Evolutionary conservation across 1,284 basidiomycete species (phyloP), one percentile per base, ranked within the genome.

Genomic region (Schizopora paradoxa): DNA sequence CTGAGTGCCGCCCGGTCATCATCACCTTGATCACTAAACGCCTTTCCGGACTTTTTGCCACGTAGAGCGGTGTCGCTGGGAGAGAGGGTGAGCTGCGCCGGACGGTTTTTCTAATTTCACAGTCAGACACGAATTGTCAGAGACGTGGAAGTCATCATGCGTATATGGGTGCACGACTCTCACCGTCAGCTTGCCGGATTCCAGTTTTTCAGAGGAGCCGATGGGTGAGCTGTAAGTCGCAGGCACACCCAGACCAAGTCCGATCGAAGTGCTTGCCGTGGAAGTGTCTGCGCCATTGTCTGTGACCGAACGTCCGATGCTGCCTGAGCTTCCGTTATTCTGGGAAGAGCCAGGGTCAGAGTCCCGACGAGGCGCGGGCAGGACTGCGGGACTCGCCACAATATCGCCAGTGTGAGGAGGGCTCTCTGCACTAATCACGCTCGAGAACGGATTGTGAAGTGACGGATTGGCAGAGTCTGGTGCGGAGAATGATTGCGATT

Each of bases 1-100:
- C 83, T 87, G 61, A 82, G 62, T 34, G 72, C 76, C 13, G 65
- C 76, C 18, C 74, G 67, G 4, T 86, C 82, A 32, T 77, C 76
- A n/a, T n/a, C n/a, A n/a, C n/a, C n/a, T n/a, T n/a, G n/a, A n/a
- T n/a, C n/a, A n/a, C n/a, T n/a, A n/a, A n/a, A n/a, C n/a, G n/a
- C n/a, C n/a, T n/a, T n/a, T n/a, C n/a, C 2, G 74, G 72, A 2
- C 49, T 60, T 6, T 61, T 69, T 19, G 51, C 36, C 11, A 51
- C 60, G 54, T 7, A 84, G 61, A 2, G 73, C 73, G 19, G 72
- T 65, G 48, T 85, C 82, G 47, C 79, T 82, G 1, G 80, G 76
- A 1, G 81, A 82, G 22, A 79, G 59, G 10, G 65, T 62, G 43
- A 83, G 58, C 7, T 77, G 72, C 0, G 64, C 51, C 4, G 74